Evolutionary conservation across 140 eudicot genomes (phyloP).

Genomic region (Senecio squalidus): DNA sequence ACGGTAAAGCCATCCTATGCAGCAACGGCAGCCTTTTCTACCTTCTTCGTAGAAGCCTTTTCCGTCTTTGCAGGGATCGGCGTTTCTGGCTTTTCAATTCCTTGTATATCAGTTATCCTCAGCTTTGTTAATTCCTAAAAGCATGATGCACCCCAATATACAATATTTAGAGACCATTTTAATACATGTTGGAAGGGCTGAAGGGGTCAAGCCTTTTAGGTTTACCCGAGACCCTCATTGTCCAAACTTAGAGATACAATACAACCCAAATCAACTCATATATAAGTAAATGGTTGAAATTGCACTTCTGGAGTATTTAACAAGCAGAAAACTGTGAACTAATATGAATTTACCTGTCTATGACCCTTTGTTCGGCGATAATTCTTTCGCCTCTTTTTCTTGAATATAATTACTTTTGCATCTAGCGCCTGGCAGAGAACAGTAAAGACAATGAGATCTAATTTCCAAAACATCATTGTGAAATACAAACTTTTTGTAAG

Average conservation of each 20-base stretch:
- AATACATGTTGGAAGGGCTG: too few species aligned
- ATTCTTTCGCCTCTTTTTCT: conserved; percentile 96
- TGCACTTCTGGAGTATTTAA: background rate
- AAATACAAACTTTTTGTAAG: background rate
- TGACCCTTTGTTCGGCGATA: conserved; percentile 90
- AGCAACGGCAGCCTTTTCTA: conserved; percentile 51
- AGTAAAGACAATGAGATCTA: background rate
- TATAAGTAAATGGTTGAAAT: too few species aligned
- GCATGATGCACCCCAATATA: background rate
- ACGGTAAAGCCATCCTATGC: conserved; percentile 36
- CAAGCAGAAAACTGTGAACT: background rate
- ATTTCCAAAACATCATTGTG: background rate
- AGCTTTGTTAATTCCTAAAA: conserved; percentile 75
- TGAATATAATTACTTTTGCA: conserved; percentile 92
- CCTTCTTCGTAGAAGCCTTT: conserved; percentile 41
- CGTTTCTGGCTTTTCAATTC: conserved; percentile 72
- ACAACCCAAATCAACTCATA: too few species aligned
- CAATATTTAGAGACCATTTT: conserved; percentile 5
- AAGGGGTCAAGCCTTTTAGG: too few species aligned
- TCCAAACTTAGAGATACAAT: too few species aligned
- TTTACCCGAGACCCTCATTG: too few species aligned
- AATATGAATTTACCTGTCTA: conserved; percentile 64
- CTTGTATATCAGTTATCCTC: conserved; percentile 81
- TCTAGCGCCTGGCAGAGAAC: conserved; percentile 66
- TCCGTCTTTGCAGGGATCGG: conserved; percentile 26